Evolutionary conservation across 2,329 filamentous ascomycete species (phyloP), one percentile per base, ranked within the genome.

Genomic region (Hawksworthiomyces lignivorus): DNA sequence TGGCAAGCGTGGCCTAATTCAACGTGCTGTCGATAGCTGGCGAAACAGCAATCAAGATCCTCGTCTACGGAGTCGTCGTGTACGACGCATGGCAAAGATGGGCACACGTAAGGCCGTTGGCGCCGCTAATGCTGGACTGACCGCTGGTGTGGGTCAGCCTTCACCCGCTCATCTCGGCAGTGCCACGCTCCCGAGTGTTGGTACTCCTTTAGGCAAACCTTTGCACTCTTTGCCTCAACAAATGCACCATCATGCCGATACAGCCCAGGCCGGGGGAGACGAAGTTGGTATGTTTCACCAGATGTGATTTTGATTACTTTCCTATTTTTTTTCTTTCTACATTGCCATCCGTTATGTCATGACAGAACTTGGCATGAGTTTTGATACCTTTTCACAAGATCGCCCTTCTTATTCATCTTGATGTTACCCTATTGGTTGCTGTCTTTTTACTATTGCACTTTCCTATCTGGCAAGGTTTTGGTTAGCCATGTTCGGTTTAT

Each of bases 231-330:
- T 89, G 77, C 78, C 80, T 54, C 68, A 71, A 48, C 65, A 68
- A 64, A 86, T 92, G 65, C 88, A 87, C 63, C 80, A 88, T 63
- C 80, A 87, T 59, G 73, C 74, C 49, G 80, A 84, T 57, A 73
- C 69, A 60, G 72, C 72, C 55, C 76, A 77, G 60, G 74, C 77
- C 64, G 79, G 77, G 66, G 75, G 73, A 62, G 84, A 89, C 59
- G 87, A 92, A 78, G 88, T 88, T 81, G 88, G 88, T 94, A 95
- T 94, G 88, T 95, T 89, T 74, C 83, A 87, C 75, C 85, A 88
- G 73, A 87, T 92, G 82, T 92, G 80, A 87, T 75, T 52, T 57
- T 20, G 19, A 34, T 36, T 34, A 27, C 40, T 40, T 44, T 14
- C n/a, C 32, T 15, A 2, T 7, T 36, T 12, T 20, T 14, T 36